Conservation (phyloP, 2,329 filamentous ascomycete genomes). For the Botrytis hyacinthi region DNA sequence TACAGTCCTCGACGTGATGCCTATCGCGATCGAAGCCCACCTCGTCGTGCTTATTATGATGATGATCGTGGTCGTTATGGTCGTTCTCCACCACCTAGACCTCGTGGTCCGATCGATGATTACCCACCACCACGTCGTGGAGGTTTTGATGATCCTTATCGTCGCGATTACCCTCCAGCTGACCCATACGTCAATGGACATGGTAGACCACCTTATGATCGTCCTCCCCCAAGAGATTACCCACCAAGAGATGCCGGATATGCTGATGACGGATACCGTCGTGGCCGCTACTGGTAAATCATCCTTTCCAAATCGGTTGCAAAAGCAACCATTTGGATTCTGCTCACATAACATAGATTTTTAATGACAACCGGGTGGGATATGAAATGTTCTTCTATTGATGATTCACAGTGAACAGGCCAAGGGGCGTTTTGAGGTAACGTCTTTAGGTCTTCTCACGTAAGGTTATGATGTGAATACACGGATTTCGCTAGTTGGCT, state of each 20-base stretch:
- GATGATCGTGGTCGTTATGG: slow-evolving; percentile 76
- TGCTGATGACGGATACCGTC: slow-evolving; percentile 36
- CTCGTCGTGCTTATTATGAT: slow-evolving; percentile 81
- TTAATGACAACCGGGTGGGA: slow-evolving; percentile 21
- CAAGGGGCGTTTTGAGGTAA: slow-evolving; percentile 21
- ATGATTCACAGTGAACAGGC: slow-evolving; percentile 21
- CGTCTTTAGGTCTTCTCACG: slow-evolving; percentile 15
- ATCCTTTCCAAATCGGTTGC: slow-evolving; percentile 19
- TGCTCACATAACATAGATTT: slow-evolving; percentile 26
- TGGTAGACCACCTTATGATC: slow-evolving; percentile 48
- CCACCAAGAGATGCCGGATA: slow-evolving; percentile 37
- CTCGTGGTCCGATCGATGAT: slow-evolving; percentile 69
- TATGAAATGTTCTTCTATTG: slow-evolving; percentile 20
- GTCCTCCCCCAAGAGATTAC: slow-evolving; percentile 42
- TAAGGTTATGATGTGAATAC: slow-evolving; percentile 22
- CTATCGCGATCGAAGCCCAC: slow-evolving; percentile 85
- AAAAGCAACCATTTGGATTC: slow-evolving; percentile 14
- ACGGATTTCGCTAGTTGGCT: slow-evolving; percentile 19
- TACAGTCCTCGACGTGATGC: slow-evolving; percentile 83
- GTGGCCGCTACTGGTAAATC: slow-evolving; percentile 38
- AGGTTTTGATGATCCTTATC: slow-evolving; percentile 76
- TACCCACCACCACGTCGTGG: slow-evolving; percentile 67
- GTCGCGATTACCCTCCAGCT: slow-evolving; percentile 56
- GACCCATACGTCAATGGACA: slow-evolving; percentile 60
- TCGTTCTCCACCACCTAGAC: slow-evolving; percentile 70